Evolutionary conservation across 345 rosid species (phyloP).

Genomic region (Populus tremula): DNA sequence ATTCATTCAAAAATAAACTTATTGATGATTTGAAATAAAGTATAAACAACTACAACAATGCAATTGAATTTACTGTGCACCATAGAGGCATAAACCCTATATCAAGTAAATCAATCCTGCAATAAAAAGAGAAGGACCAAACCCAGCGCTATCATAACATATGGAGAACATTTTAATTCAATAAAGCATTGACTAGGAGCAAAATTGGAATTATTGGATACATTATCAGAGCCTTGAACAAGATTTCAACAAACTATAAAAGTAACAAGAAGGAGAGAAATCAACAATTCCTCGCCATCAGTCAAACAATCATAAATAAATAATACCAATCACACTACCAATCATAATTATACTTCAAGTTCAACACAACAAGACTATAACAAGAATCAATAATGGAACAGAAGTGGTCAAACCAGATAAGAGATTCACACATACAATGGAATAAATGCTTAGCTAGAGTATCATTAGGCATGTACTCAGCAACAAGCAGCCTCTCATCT

Average conservation of each 20-base stretch:
- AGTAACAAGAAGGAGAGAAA: background rate
- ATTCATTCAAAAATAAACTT: no score
- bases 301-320: background rate
- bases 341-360: background rate
- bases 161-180: background rate
- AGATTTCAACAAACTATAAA: conserved; percentile 4
- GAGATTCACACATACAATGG: conserved; percentile 54
- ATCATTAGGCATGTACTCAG: conserved; percentile 96
- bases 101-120: background rate
- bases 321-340: background rate
- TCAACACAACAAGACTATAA: background rate
- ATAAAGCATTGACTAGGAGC: conserved; percentile 8
- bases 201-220: background rate
- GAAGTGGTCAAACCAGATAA: background rate
- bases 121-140: background rate
- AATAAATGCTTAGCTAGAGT: conserved; percentile 96
- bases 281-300: background rate
- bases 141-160: background rate
- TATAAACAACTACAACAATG: no score
- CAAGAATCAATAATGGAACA: background rate
- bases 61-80: no score
- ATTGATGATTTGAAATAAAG: no score
- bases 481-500: conserved; percentile 94
- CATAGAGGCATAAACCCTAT: background rate
- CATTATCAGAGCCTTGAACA: background rate